Evolutionary conservation across 2,329 filamentous ascomycete genomes (phyloP), one percentile per base, ranked within the genome.

Genomic region (Venturia effusa): DNA sequence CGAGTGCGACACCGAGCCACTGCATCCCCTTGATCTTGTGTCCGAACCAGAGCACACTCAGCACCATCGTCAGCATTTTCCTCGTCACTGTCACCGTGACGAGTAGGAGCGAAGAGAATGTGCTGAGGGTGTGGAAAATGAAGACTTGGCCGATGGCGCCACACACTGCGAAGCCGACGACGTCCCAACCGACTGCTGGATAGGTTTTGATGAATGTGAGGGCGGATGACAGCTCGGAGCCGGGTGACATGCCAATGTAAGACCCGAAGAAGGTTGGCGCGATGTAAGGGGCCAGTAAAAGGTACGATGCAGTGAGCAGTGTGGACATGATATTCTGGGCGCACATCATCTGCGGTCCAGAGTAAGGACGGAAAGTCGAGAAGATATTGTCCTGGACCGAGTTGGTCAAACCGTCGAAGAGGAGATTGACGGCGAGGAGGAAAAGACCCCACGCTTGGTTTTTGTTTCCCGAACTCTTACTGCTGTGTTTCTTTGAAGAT

Each of bases 31-130:
- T 89, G 60, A 99, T 82, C 67, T 83, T 84, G 75, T 99, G 94
- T 34, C 94, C 94, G 74, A 97, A 99, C 78, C 91, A 92, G 66
- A 97, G 80, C 34, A 99, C 94, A 63, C 91, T 96, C 61, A 97
- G 82, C 66, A 97, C 90, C 94, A 99, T 99, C 68, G 93, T 97
- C 74, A 97, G 84, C 94, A 99, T 99, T 80, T 99, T 99, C 72
- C 94, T 84, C 57, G 94, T 99, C 57, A 99, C 94, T 1, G 92
- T 99, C 2, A 99, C 92, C 4, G 94, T 97, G 54, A 97, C 93
- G 61, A 99, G 85, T 61, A 97, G 83, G 60, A 99, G 84, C 11
- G 89, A 94, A 11, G 90, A 94, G 78, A 97, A 99, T 61, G 89
- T 90, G 17, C 92, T 88, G 6, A 99, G 83, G 0, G 94, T 97